A percentile compares a stretch with the other conserved stretches of the same genome.
phyloP scores from a whole-genome alignment of 495 filamentous ascomycete genomes.

The Penicillium manginii region DNA sequence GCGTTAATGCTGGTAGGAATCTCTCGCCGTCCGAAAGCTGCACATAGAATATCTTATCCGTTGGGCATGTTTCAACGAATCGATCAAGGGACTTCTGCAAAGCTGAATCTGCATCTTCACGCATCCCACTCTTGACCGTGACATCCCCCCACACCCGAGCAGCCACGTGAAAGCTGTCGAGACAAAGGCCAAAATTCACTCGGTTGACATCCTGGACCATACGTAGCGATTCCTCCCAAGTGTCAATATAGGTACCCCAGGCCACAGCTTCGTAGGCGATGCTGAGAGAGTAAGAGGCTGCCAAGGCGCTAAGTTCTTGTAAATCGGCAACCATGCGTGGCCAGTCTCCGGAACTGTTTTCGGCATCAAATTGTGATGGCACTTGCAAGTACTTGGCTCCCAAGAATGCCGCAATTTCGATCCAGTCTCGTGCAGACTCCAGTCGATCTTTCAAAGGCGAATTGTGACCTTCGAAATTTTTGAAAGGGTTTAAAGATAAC shows the following conservation, averaged over 20 bases:
- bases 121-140: background rate
- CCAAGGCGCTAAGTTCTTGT: background rate
- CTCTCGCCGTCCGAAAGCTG: conserved; percentile 67
- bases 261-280: conserved; percentile 66
- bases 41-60: conserved; percentile 66
- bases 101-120: background rate
- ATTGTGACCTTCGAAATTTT: conserved; percentile 65
- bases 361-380: conserved; percentile 62
- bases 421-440: conserved; percentile 64
- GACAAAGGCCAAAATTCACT: conserved; percentile 68
- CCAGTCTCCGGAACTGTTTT: background rate
- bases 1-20: background rate
- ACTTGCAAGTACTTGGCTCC: conserved; percentile 64
- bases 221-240: conserved; percentile 66
- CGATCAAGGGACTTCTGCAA: conserved; percentile 53
- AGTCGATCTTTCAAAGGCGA: conserved; percentile 56
- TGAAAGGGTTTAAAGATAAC: conserved; percentile 68
- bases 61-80: conserved; percentile 53
- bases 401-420: conserved; percentile 57
- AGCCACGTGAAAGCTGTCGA: conserved; percentile 73
- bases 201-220: conserved; percentile 61
- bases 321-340: background rate
- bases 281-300: background rate
- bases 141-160: conserved; percentile 36
- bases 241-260: conserved; percentile 66